Evolutionary conservation across 2,329 filamentous ascomycete species (phyloP), one percentile per base, ranked within the genome.

Genomic region (Aspergillus sp.): DNA sequence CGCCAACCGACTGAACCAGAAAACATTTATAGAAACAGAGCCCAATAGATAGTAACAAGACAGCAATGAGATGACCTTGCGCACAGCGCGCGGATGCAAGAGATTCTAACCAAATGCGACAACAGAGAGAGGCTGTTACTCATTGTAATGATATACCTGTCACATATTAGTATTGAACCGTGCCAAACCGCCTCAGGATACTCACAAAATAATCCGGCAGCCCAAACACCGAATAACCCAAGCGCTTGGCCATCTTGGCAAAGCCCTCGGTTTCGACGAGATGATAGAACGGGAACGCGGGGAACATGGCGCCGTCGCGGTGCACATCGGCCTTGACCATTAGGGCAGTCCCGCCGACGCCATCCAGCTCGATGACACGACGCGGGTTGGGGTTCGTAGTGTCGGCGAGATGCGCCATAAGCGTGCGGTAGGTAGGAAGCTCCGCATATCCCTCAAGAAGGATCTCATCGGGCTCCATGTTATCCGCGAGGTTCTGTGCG

Each of bases 211-310:
- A 99, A 76, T 97, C 96, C 40, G 94, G 94, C 66, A 97, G 76
- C n/a, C 94, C 94, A 61, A 82, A 90, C 53, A 89, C 83, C 56
- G 87, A 81, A 86, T 91, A 96, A 45, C 91, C 91, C 66, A 99
- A 73, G 59, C 94, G 80, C 70, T 84, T 87, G 11, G 92, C 92
- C 94, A 99, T 99, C 76, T 93, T 96, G 16, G 94, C 92, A 66
- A 99, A 99, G 0, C 94, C 94, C 68, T 99, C 94, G 0, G 94
- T 97, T 78, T 99, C 94, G 55, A 99, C 95, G 55, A 99, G 79
- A 72, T 99, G 88, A 69, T 96, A 97, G 68, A 99, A 99, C 3
- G 93, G 76, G 69, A 99, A 99, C 0, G 94, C 84, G 16, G 94
- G 94, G 76, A 99, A 99, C 93, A 97, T 99, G 69, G 94, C 93